Conservation (phyloP, 2,329 filamentous ascomycete species). For the Monilinia aucupariae region DNA sequence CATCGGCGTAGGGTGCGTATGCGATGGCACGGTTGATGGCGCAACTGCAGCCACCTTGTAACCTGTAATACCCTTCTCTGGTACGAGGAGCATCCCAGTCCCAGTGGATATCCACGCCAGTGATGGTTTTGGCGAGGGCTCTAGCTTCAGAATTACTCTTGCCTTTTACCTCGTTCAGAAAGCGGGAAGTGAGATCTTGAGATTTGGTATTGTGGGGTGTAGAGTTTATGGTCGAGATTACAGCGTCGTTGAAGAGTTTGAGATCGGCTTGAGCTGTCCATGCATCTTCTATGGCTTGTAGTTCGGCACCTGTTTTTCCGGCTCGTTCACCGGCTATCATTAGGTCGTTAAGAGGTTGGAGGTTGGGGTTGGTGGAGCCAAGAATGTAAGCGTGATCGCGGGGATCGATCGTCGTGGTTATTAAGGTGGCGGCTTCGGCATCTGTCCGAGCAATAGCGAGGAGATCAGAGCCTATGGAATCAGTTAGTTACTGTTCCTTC, state of each 20-base stretch:
- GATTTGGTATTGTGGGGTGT: conserved; percentile 60
- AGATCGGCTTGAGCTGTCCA: conserved; percentile 77
- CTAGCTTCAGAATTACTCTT: conserved; percentile 82
- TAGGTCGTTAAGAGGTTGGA: conserved; percentile 82
- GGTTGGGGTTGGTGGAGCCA: conserved; percentile 76
- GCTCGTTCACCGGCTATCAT: conserved; percentile 80
- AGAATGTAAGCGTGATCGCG: conserved; percentile 93
- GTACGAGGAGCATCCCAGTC: conserved; percentile 94
- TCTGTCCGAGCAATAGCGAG: conserved; percentile 91
- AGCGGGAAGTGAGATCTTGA: conserved; percentile 55
- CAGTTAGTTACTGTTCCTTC: not conserved
- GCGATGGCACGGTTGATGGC: conserved; percentile 86
- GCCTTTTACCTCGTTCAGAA: conserved; percentile 63
- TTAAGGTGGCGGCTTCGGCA: conserved; percentile 94
- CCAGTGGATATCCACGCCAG: conserved; percentile 79
- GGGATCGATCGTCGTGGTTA: conserved; percentile 92
- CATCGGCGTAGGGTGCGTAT: conserved; percentile 87
- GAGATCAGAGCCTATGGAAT: conserved; percentile 63
- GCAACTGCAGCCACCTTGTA: conserved; percentile 85
- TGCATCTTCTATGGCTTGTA: conserved; percentile 87
- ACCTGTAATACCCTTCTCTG: conserved; percentile 89
- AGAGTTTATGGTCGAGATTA: conserved; percentile 72
- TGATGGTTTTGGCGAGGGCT: conserved; percentile 68
- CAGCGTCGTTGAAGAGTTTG: conserved; percentile 86
- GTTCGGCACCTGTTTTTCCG: conserved; percentile 72